A percentile compares a stretch with the other conserved stretches of the same genome.
Conservation (phyloP, 345 rosid species). For the Gossypium herbaceum region DNA sequence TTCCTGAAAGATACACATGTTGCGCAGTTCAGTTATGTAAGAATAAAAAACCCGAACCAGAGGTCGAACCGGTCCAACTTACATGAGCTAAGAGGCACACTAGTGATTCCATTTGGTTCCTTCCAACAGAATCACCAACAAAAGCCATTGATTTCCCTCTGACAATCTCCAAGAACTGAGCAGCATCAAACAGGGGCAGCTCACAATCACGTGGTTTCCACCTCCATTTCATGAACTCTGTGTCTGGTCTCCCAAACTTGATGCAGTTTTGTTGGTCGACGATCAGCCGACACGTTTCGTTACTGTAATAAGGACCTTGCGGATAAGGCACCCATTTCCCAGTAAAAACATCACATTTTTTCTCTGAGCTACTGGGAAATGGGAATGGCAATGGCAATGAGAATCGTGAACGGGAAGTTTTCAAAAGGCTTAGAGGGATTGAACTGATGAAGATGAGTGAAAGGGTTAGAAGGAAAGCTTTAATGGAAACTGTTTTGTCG, state of each 20-base stretch:
- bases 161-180: conserved; percentile 31
- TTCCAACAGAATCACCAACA: conserved; percentile 48
- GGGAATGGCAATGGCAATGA: conserved; percentile 10
- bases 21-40: background rate
- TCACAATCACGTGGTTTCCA: conserved; percentile 48
- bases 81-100: conserved; percentile 36
- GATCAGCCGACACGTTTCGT: conserved; percentile 31
- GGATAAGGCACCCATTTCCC: conserved; percentile 39
- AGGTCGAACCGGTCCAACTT: conserved; percentile 8
- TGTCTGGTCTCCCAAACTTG: conserved; percentile 41
- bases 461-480: conserved; percentile 2
- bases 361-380: background rate
- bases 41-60: no score
- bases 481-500: conserved; percentile 10
- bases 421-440: conserved; percentile 22
- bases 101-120: conserved; percentile 49
- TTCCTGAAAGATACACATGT: conserved; percentile 29
- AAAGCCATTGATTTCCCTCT: conserved; percentile 43
- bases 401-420: background rate
- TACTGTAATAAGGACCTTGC: conserved; percentile 29
- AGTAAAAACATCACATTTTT: conserved; percentile 32
- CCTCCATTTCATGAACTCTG: conserved; percentile 46
- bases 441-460: conserved; percentile 14
- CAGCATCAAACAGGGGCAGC: conserved; percentile 29
- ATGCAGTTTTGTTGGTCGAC: conserved; percentile 46